These are phyloP conservation scores for Coniochaeta prunicola DNA, from an alignment of 2,329 filamentous ascomycete species.

Conservation along the genomic window DNA sequence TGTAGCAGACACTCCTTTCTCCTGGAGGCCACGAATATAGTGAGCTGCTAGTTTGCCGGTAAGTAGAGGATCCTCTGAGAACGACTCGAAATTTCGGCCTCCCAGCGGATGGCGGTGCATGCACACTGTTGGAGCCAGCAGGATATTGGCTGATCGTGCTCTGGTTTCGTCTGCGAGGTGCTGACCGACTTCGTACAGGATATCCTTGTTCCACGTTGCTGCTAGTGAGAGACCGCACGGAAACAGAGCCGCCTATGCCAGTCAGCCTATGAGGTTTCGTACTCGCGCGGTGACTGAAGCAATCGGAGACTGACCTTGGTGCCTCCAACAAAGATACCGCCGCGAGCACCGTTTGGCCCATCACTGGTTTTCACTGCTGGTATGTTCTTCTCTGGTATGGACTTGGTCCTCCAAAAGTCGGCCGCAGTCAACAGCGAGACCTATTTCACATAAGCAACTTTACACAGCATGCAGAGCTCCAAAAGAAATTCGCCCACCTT, in stretches of 20 bases:
- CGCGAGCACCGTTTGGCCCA: constrained; percentile 63
- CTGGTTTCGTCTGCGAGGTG: constrained; percentile 66
- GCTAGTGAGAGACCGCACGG: constrained; percentile 74
- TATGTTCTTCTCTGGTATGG: constrained; percentile 55
- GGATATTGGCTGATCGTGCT: constrained; percentile 65
- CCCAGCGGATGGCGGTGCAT: constrained; percentile 76
- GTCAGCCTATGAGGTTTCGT: background rate
- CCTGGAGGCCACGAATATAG: constrained; percentile 67
- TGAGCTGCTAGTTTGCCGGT: constrained; percentile 67
- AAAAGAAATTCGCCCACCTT: constrained; percentile 33
- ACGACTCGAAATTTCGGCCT: constrained; percentile 82
- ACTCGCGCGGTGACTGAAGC: no score
- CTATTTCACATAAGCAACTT: constrained; percentile 22
- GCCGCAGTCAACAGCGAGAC: constrained; percentile 52
- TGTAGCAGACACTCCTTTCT: constrained; percentile 66
- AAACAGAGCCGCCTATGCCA: constrained; percentile 60
- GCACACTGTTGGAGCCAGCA: constrained; percentile 73
- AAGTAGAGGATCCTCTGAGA: constrained; percentile 74
- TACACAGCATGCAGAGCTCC: constrained; percentile 1
- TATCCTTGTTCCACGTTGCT: constrained; percentile 68
- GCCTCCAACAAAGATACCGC: constrained; percentile 61
- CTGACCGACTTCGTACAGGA: constrained; percentile 62
- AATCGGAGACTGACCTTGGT: constrained; percentile 47
- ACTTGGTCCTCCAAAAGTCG: constrained; percentile 64
- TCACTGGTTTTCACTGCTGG: constrained; percentile 61